Evolutionary conservation across 805 yeast genomes (phyloP).

Genomic region (Phaffomyces opuntiae): DNA sequence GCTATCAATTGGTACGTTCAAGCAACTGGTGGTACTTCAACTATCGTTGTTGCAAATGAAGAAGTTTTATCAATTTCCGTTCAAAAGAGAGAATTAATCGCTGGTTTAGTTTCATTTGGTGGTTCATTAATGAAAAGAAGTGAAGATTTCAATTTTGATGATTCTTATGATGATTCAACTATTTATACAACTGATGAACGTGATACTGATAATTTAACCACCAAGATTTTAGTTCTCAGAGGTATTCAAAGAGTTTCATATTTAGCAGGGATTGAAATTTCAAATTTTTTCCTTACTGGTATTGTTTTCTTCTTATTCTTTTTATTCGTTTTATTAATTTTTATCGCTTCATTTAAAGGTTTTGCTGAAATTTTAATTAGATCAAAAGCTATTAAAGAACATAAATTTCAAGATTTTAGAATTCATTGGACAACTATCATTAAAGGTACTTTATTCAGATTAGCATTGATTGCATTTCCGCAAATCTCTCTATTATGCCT

Average conservation of each 20-base stretch:
- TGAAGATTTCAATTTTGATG: constrained; percentile 34
- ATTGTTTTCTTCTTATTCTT: constrained; percentile 77
- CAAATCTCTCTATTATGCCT: constrained; percentile 74
- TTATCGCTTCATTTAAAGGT: constrained; percentile 60
- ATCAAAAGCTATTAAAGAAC: constrained; percentile 49
- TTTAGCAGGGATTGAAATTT: constrained; percentile 77
- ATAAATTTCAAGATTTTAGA: constrained; percentile 69
- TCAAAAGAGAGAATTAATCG: constrained; percentile 43
- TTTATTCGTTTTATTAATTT: constrained; percentile 52
- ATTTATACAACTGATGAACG: constrained; percentile 71
- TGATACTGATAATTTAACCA: constrained; percentile 43
- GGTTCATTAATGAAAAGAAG: constrained; percentile 26
- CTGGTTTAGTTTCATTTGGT: constrained; percentile 8
- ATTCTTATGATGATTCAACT: constrained; percentile 44
- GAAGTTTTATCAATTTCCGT: constrained; percentile 74
- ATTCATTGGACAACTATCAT: constrained; percentile 75
- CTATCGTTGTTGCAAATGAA: constrained; percentile 62
- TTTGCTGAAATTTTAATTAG: constrained; percentile 55
- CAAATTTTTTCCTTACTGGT: constrained; percentile 81
- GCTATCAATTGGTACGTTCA: constrained; percentile 81
- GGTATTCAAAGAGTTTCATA: constrained; percentile 92
- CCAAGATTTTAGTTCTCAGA: constrained; percentile 73
- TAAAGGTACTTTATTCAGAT: constrained; percentile 83
- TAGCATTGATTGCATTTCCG: constrained; percentile 80
- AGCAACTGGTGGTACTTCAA: constrained; percentile 82